Conservation (phyloP, 176 grass and related monocot species). For the Rhipidocladum racemiflorum region DNA sequence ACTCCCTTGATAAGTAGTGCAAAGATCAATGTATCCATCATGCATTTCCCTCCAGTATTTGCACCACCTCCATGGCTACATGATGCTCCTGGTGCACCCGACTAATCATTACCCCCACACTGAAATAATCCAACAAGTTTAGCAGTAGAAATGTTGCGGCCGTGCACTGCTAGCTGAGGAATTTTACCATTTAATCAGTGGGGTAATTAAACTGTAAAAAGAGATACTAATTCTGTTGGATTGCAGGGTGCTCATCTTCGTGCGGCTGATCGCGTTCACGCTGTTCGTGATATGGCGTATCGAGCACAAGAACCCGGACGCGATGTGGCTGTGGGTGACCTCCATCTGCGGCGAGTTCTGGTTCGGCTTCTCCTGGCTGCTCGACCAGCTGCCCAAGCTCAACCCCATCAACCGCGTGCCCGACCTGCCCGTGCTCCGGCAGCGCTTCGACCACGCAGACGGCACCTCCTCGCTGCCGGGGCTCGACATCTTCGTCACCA, state of each 20-base stretch:
- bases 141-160: background rate
- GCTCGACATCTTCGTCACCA: constrained; percentile 82
- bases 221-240: background rate
- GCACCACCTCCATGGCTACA: background rate
- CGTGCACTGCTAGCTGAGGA: too few relatives aligned
- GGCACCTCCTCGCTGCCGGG: constrained; percentile 66
- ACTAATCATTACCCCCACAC: background rate
- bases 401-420: constrained; percentile 80
- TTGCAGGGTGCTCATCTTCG: constrained; percentile 65
- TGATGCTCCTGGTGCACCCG: background rate
- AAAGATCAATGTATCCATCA: background rate
- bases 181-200: too few relatives aligned
- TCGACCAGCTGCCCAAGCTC: constrained; percentile 85
- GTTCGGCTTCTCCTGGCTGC: constrained; percentile 91
- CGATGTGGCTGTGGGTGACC: constrained; percentile 92
- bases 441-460: constrained; percentile 67
- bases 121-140: background rate
- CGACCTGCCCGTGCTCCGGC: constrained; percentile 55
- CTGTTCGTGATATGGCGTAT: constrained; percentile 87
- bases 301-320: constrained; percentile 70
- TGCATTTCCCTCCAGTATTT: constrained; percentile 16
- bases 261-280: constrained; percentile 55
- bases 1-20: background rate
- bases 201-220: too few relatives aligned
- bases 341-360: constrained; percentile 86